Percentiles rank a stretch among this genome's conserved stretches.
Conservation (phyloP, 2,329 filamentous ascomycete species). For the Blastomyces gilchristii region DNA sequence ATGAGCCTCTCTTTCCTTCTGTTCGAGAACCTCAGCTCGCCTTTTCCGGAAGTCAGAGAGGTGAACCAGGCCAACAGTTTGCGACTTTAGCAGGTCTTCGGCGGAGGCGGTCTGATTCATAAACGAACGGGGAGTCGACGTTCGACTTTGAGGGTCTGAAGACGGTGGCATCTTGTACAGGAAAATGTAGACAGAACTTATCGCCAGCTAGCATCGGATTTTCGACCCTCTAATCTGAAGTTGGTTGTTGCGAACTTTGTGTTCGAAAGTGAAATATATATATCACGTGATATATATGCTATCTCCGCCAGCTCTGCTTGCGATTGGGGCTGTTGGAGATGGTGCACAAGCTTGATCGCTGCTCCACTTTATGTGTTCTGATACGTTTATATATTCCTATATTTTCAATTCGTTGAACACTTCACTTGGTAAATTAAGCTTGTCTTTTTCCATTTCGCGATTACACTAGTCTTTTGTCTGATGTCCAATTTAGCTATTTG, state of each 20-base stretch:
- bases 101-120: constrained; percentile 65
- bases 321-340: too few relatives aligned
- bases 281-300: neutral
- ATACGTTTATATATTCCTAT: neutral
- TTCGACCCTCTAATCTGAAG: neutral
- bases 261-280: neutral
- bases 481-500: neutral
- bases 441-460: neutral
- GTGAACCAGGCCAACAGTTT: constrained; percentile 82
- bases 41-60: constrained; percentile 93
- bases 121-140: constrained; percentile 48
- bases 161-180: constrained; percentile 12
- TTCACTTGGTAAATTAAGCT: neutral
- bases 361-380: neutral
- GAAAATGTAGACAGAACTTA: neutral
- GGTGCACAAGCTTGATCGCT: neutral
- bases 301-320: neutral
- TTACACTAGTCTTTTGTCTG: neutral
- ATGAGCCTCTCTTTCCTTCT: constrained; percentile 71
- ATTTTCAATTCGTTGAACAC: neutral
- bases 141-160: constrained; percentile 31
- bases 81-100: constrained; percentile 69
- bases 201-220: neutral
- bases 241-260: neutral
- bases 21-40: constrained; percentile 84